Evolutionary conservation across 495 filamentous ascomycete genomes (phyloP), one percentile per base, ranked within the genome.

Genomic region (Evansstolkia leycettana): DNA sequence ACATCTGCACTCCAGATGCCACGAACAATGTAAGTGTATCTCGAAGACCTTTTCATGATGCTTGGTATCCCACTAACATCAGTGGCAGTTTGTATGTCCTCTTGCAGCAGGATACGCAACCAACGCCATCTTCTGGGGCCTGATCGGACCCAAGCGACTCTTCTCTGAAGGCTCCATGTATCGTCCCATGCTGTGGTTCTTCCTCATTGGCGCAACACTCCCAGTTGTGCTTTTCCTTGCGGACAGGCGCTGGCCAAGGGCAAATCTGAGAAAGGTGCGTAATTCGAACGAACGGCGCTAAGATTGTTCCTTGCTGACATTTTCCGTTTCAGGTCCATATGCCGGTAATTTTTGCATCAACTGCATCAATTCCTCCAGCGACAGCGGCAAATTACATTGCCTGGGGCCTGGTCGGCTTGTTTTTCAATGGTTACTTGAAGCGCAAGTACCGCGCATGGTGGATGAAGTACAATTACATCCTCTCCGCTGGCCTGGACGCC

Each of bases 391-490:
- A 73, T 41, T 77, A 74, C 41, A 49, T 73, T 10, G 59, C 59
- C 2, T 76, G 73, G 73, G 69, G 66, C 19, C 47, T 68, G 25
- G 70, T 74, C 2, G 71, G 71, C 8, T 72, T 57, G 31, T 32
- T 69, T 5, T 77, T 77, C 59, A 34, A 34, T 18, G 33, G 33
- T 5, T 34, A 34, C 18, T 5, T 34, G 6, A 20, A 34, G 33
- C 33, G 20, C 5, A 20, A 25, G 18, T 34, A 34, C 12, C 7
- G 17, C 7, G 33, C 33, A 4, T 92, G 85, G 85, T 89, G 82
- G 83, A 73, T 72, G 1, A 89, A 92, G 54, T 93, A 93, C 54
- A 88, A 80, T 12, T 88, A 88, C 80, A 88, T 82, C 1, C 61
- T 92, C 18, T 79, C 73, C 24, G 85, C 85, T 1, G 85, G 82